phyloP scores from a whole-genome alignment of 768 basidiomycete species.

The Tylopilus sp. region DNA sequence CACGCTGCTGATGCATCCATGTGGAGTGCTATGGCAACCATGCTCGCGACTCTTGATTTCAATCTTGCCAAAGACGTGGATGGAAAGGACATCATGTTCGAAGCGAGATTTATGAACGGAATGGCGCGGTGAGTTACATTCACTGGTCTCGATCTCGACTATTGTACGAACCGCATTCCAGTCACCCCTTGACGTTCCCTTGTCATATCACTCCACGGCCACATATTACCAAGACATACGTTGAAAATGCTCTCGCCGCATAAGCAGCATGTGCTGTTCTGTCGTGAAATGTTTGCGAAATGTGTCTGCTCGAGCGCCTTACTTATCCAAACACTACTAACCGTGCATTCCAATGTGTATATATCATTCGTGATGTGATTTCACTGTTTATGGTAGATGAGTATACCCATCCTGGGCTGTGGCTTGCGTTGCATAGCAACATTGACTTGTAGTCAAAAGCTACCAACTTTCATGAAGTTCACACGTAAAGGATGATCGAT shows the following conservation, averaged over 20 bases:
- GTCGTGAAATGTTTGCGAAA: no score
- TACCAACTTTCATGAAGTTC: no score
- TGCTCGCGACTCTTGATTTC: slow-evolving; percentile 22
- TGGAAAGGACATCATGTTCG: slow-evolving; percentile 5
- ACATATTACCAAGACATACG: slow-evolving; percentile 1
- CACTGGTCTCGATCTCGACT: not conserved
- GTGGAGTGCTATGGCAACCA: slow-evolving; percentile 15
- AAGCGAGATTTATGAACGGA: slow-evolving; percentile 1
- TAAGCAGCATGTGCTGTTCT: no score
- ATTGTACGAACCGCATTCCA: not conserved
- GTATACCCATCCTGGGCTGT: no score
- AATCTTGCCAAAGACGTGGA: slow-evolving; percentile 7
- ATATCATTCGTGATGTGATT: no score
- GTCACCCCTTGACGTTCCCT: slow-evolving; percentile 13
- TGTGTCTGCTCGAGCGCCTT: no score
- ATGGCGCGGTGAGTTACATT: slow-evolving; percentile 5
- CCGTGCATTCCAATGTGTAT: no score
- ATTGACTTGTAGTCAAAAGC: no score
- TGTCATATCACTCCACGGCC: slow-evolving; percentile 12
- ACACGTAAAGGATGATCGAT: no score
- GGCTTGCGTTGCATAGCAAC: no score
- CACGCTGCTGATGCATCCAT: slow-evolving; percentile 2
- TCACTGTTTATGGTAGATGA: no score
- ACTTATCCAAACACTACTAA: no score
- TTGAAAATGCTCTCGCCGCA: slow-evolving; percentile 2